Evolutionary conservation across 148 eudicot species (phyloP), one percentile per base, ranked within the genome.

Genomic region (Camellia sinensis): DNA sequence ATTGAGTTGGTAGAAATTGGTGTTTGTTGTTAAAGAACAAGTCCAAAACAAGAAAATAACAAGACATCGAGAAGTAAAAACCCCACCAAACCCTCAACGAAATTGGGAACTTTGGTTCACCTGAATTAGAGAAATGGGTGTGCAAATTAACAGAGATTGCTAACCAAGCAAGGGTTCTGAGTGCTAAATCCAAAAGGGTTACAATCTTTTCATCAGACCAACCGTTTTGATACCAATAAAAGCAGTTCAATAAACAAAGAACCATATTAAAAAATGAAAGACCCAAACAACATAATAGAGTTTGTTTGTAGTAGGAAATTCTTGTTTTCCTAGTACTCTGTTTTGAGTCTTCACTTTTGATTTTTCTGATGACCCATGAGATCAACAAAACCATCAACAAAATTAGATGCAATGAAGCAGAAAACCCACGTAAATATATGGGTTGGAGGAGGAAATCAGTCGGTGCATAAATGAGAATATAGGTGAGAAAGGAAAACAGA

Each of bases 1-100:
- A 70, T 69, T 62, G 85, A 76, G 61, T 62, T 43, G 84, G 85
- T n/a, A 80, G 21, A 75, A 60, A 44, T 45, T 80, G 74, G 88
- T 45, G 64, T 5, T 81, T 71, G 29, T 76, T 76, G 57, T 80
- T 74, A 22, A 76, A 41, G 41, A 89, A 69, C 4, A 46, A 52
- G 73, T 82, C 77, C 10, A 87, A 43, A 22, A 87, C 85, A 44
- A 94, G 80, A 75, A 87, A 90, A 84, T 88, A 91, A 79, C 86
- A 81, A 71, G 91, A 91, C 7, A 87, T 56, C 18, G 52, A 69
- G 68, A 91, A 83, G 86, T 90, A 92, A 73, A 86, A 52, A 12
- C 82, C 88, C 92, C 92, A 94, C 97, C 94, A 94, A 44, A 89
- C 71, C 80, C 89, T 94, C 74, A 94, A 77, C 21, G 84, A 73